Conservation (phyloP, 441 rosid species). For the Raphanus hybrid region DNA sequence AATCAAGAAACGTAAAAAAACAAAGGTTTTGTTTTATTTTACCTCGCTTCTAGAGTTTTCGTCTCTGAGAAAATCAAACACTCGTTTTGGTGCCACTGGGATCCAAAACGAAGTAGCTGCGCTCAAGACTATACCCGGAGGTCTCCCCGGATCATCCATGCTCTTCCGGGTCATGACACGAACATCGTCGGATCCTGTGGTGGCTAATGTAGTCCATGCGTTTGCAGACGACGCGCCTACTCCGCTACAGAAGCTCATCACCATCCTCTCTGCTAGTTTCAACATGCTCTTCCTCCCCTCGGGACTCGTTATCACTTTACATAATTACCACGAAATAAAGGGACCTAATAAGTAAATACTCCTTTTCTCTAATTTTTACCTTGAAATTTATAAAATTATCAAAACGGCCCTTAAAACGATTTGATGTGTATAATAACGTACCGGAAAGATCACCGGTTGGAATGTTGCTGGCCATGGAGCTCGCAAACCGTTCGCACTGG, state of each 20-base stretch:
- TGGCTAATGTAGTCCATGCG: constrained; percentile 80
- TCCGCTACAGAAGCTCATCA: constrained; percentile 79
- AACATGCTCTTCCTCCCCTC: constrained; percentile 92
- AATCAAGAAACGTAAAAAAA: not conserved
- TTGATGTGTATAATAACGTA: constrained; percentile 20
- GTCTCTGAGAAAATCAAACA: constrained; percentile 59
- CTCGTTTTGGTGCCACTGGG: constrained; percentile 52
- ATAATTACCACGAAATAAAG: not conserved
- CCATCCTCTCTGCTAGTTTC: constrained; percentile 93
- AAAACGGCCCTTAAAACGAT: not conserved
- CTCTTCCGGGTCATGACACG: constrained; percentile 93
- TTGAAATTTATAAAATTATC: not conserved
- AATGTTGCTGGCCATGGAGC: constrained; percentile 79
- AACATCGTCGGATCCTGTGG: constrained; percentile 81
- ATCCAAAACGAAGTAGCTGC: constrained; percentile 72
- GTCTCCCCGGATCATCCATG: constrained; percentile 63
- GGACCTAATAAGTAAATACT: constrained; percentile 5
- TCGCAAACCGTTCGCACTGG: constrained; percentile 84
- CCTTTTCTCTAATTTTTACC: not conserved
- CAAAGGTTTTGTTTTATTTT: not conserved
- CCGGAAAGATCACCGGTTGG: constrained; percentile 77
- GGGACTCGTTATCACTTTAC: constrained; percentile 69
- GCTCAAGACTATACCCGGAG: constrained; percentile 68
- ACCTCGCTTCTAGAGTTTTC: constrained; percentile 58
- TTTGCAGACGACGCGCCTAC: constrained; percentile 89